Base-by-base conservation (phyloP, 2,329 filamentous ascomycete species). In the Fusarium duplospermum region DNA sequence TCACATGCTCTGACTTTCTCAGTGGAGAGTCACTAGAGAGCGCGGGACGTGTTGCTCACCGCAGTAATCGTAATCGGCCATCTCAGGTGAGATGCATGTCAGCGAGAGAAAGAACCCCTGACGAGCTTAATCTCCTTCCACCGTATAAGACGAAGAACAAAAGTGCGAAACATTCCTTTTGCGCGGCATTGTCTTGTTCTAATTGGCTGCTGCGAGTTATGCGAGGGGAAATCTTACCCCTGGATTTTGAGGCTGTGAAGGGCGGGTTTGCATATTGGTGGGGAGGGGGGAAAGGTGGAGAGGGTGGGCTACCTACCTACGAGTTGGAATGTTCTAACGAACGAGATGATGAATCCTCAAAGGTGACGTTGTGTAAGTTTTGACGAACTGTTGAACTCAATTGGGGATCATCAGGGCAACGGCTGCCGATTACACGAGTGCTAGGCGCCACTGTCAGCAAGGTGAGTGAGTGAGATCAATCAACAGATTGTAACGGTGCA, bases 241-340 rank as follows among this genome's bases (percentile, higher is more conserved):
- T 73, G 71, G 73, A 73, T 62, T 74, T 71, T 71, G 64, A 62
- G 70, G 66, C 66, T 67, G 70, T 70, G 56, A 61, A 27, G 20
- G 35, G 36, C 20, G 29, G 50, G 50, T 29, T 54, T 54, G 24
- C 27, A 35, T 31, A 35, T 56, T 56, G 52, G 54, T 35, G 33
- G 31, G n/a, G n/a, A n/a, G 33, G 29, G 31, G 22, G 11, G 31
- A 8, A 29, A 29, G 29, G 29, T 29, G n/a, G 50, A 18, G 27
- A 20, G 52, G 29, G 29, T 24, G 27, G 16, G 10, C n/a, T n/a
- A n/a, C n/a, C n/a, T n/a, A n/a, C n/a, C 11, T 11, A 45, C 50
- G 29, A 9, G 50, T 50, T 50, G 45, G 45, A 50, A 50, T 50
- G 45, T 50, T 50, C 45, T 27, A 50, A 50, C 45, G 22, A 50